Percentiles rank a stretch among this genome's conserved stretches.
Evolutionary conservation across 2,329 filamentous ascomycete species (phyloP).

Genomic region (Neocucurbitaria cava): DNA sequence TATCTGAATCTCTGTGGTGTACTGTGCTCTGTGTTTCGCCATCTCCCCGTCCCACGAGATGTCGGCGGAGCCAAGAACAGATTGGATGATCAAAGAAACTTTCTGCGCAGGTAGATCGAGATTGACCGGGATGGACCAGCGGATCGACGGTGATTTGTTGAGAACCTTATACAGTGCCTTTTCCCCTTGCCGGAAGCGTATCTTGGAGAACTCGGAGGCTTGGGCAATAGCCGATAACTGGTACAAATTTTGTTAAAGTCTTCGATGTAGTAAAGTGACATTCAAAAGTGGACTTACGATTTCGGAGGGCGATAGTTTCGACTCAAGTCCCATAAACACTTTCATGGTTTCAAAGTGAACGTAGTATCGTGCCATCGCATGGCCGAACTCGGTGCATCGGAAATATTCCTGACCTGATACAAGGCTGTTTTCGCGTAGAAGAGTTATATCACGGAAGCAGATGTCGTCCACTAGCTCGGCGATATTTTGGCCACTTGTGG

Average conservation of each 20-base stretch:
- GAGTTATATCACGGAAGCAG: conserved; percentile 71
- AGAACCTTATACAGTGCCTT: conserved; percentile 73
- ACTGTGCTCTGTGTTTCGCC: conserved; percentile 62
- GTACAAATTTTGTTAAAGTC: conserved; percentile 9
- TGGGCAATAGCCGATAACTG: conserved; percentile 72
- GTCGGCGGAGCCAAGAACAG: conserved; percentile 72
- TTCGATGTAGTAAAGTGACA: background rate
- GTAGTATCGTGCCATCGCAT: conserved; percentile 85
- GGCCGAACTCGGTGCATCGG: conserved; percentile 73
- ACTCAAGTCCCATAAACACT: conserved; percentile 67
- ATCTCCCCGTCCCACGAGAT: conserved; percentile 60
- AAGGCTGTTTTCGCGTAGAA: conserved; percentile 68
- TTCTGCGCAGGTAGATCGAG: conserved; percentile 74
- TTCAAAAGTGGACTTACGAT: conserved; percentile 64
- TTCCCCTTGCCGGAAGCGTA: conserved; percentile 74
- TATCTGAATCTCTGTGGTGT: conserved; percentile 65
- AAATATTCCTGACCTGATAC: conserved; percentile 60
- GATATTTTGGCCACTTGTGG: conserved; percentile 56
- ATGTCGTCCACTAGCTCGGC: conserved; percentile 73
- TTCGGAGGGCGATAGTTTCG: conserved; percentile 67
- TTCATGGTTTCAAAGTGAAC: conserved; percentile 83
- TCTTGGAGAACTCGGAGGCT: conserved; percentile 74
- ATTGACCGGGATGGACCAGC: conserved; percentile 73
- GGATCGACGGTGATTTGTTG: conserved; percentile 72
- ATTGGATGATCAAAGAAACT: conserved; percentile 78